Evolutionary conservation across 176 grass and related monocot genomes (phyloP).

Genomic region (Themeda triandra): DNA sequence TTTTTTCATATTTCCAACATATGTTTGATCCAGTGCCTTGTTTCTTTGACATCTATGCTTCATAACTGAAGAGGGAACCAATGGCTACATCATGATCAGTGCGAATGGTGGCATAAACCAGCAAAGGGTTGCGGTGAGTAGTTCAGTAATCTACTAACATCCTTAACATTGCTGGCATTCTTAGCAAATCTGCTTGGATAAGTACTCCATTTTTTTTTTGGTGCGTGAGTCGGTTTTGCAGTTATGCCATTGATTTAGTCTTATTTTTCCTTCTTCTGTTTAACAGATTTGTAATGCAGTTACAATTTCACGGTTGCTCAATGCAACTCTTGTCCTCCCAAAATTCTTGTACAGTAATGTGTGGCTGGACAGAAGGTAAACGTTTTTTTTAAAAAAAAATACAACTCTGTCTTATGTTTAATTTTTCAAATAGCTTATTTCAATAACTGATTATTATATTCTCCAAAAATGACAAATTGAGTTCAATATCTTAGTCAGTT

Average conservation of each 20-base stretch:
- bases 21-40: neutral
- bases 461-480: conserved; percentile 44
- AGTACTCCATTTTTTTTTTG: conserved; percentile 10
- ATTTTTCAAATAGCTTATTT: conserved; percentile 9
- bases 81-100: conserved; percentile 88
- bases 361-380: conserved; percentile 92
- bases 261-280: conserved; percentile 4
- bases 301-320: conserved; percentile 73
- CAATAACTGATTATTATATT: conserved; percentile 1
- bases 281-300: conserved; percentile 97
- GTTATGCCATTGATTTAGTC: conserved; percentile 17
- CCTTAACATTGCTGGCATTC: neutral
- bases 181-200: neutral
- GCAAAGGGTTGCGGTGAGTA: conserved; percentile 93
- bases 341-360: conserved; percentile 92
- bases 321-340: conserved; percentile 90
- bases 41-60: conserved; percentile 10
- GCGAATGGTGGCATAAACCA: conserved; percentile 99
- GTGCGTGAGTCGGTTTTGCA: neutral
- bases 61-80: conserved; percentile 50
- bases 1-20: neutral
- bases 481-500: conserved; percentile 89
- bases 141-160: neutral
- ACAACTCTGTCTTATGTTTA: neutral
- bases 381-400: neutral